Evolutionary conservation across 495 filamentous ascomycete species (phyloP).

Genomic region (Talaromyces ruber): DNA sequence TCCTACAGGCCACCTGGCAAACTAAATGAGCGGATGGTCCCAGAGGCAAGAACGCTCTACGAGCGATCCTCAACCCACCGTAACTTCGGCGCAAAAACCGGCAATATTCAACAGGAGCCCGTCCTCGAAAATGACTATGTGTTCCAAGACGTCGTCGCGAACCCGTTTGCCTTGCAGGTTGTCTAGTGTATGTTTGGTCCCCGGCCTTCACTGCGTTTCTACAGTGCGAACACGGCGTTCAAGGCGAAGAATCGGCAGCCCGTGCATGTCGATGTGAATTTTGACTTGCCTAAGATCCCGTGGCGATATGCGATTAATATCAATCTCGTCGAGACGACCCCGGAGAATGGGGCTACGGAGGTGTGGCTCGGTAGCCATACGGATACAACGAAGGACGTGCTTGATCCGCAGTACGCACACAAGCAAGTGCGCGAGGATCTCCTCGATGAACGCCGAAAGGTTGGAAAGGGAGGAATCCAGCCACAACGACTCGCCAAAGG

Average conservation of each 20-base stretch:
- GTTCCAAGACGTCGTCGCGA: constrained; percentile 30
- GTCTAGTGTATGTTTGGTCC: constrained; percentile 41
- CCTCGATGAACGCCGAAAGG: constrained; percentile 18
- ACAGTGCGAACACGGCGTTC: constrained; percentile 45
- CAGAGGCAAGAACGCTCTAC: constrained; percentile 38
- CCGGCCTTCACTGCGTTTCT: constrained; percentile 37
- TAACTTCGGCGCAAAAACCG: constrained; percentile 43
- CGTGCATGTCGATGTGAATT: constrained; percentile 47
- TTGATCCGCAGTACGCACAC: constrained; percentile 12
- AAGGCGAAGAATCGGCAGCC: constrained; percentile 32
- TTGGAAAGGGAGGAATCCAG: constrained; percentile 22
- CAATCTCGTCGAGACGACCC: constrained; percentile 16
- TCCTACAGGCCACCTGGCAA: constrained; percentile 26
- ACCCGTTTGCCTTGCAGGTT: constrained; percentile 40
- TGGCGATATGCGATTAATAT: constrained; percentile 15
- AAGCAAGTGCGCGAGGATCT: constrained; percentile 12
- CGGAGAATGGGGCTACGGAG: constrained; percentile 31
- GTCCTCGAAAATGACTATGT: constrained; percentile 29
- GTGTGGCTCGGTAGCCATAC: constrained; percentile 34
- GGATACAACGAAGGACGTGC: constrained; percentile 17
- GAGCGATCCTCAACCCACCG: constrained; percentile 26
- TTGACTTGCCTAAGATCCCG: constrained; percentile 32
- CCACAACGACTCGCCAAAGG: constrained; percentile 24
- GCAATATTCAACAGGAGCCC: constrained; percentile 48
- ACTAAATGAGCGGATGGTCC: constrained; percentile 42